These are phyloP conservation scores for Pleurotus pulmonarius DNA, from an alignment of 768 basidiomycete species.

Conservation along the genomic window DNA sequence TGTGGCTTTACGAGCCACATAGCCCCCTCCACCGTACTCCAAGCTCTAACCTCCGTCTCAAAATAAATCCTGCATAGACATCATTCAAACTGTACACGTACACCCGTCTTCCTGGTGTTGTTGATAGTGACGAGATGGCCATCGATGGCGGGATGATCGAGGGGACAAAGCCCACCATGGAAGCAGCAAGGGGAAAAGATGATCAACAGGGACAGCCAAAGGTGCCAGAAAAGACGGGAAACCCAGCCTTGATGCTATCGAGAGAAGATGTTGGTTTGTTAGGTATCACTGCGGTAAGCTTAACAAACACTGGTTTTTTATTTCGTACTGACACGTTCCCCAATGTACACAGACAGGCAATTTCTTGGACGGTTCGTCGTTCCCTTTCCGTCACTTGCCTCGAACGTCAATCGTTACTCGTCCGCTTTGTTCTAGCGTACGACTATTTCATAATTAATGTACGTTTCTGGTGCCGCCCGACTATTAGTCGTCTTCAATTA, in stretches of 20 bases:
- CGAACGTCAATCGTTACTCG: background rate
- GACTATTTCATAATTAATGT: constrained; percentile 72
- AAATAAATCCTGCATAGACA: too few relatives aligned
- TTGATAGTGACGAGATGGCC: too few relatives aligned
- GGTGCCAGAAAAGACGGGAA: too few relatives aligned
- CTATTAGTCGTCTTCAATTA: background rate
- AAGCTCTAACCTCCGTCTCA: too few relatives aligned
- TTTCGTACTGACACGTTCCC: background rate
- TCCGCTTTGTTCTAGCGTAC: constrained; percentile 57
- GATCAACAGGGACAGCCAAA: too few relatives aligned
- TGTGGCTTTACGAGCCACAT: too few relatives aligned
- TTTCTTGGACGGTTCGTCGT: constrained; percentile 56
- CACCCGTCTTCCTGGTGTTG: too few relatives aligned
- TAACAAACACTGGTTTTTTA: background rate
- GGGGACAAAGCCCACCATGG: too few relatives aligned
- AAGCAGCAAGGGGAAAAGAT: too few relatives aligned
- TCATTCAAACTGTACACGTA: too few relatives aligned
- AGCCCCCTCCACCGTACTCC: too few relatives aligned
- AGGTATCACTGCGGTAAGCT: constrained; percentile 55
- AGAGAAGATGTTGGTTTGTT: constrained; percentile 56
- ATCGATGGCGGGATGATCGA: too few relatives aligned
- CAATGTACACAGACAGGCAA: constrained; percentile 50
- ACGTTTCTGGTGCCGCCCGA: constrained; percentile 15
- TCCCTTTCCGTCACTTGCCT: constrained; percentile 9
- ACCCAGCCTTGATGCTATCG: constrained; percentile 24